Evolutionary conservation across 2,329 filamentous ascomycete genomes (phyloP).

Genomic region (Trichoderma sp.): DNA sequence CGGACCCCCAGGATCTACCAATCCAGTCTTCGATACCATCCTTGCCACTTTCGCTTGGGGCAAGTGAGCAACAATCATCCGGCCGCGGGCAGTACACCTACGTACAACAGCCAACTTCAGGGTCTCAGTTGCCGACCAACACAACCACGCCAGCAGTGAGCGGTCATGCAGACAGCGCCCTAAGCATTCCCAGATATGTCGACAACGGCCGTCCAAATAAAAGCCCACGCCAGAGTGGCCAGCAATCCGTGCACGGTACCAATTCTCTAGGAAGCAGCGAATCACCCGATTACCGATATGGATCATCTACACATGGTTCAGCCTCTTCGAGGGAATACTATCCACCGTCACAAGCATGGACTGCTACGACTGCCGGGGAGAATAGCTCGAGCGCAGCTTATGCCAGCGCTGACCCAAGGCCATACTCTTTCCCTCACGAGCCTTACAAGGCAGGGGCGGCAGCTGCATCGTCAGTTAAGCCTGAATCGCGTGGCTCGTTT

Average conservation of each 20-base stretch:
- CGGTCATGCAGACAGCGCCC: conserved; percentile 39
- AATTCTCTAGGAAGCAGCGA: conserved; percentile 49
- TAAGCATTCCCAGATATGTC: conserved; percentile 56
- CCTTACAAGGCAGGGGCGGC: conserved; percentile 41
- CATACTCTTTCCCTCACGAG: conserved; percentile 48
- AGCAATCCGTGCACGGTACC: conserved; percentile 52
- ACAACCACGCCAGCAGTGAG: conserved; percentile 33
- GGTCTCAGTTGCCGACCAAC: conserved; percentile 48
- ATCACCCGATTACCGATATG: conserved; percentile 55
- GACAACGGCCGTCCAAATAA: conserved; percentile 56
- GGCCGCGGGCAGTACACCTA: conserved; percentile 55
- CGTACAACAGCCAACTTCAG: conserved; percentile 48
- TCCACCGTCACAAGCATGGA: conserved; percentile 50
- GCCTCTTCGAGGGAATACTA: conserved; percentile 50
- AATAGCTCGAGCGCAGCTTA: conserved; percentile 45
- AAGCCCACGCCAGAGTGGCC: conserved; percentile 52
- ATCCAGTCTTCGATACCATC: conserved; percentile 54
- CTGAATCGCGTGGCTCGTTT: conserved; percentile 43
- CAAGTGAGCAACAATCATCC: conserved; percentile 46
- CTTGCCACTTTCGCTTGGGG: conserved; percentile 49
- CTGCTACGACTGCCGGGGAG: conserved; percentile 49
- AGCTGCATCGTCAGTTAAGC: conserved; percentile 31
- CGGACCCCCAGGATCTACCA: conserved; percentile 53
- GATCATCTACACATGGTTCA: conserved; percentile 35
- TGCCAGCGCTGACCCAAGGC: conserved; percentile 42